Conservation (phyloP, 2,329 filamentous ascomycete genomes). For the Scleromitrula shiraiana region DNA sequence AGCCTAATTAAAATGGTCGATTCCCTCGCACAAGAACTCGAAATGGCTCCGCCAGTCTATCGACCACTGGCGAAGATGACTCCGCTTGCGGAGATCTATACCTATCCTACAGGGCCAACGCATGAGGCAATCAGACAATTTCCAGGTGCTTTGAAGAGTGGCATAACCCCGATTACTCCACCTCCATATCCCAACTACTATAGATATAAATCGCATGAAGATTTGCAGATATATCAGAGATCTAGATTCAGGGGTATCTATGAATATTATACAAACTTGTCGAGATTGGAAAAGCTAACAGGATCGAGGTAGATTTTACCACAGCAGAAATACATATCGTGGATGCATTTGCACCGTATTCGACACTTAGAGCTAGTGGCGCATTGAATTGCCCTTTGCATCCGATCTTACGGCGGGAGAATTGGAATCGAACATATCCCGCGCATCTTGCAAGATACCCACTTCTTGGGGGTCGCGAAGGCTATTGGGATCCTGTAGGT, state of each 20-base stretch:
- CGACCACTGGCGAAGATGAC: no score
- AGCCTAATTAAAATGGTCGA: no score
- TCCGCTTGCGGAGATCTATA: not conserved
- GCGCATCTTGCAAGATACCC: conserved; percentile 1
- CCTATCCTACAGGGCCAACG: not conserved
- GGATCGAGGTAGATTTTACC: not conserved
- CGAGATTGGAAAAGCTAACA: not conserved
- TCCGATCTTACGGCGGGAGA: conserved; percentile 1
- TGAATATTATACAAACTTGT: not conserved
- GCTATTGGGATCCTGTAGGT: conserved; percentile 7
- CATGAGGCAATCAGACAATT: not conserved
- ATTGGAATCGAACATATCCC: not conserved
- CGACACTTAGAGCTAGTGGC: not conserved
- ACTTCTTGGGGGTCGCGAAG: not conserved
- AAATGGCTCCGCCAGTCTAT: no score
- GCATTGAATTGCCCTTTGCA: not conserved
- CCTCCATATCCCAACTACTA: conserved; percentile 1
- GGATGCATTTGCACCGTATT: conserved; percentile 2
- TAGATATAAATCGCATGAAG: not conserved
- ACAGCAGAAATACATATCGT: not conserved
- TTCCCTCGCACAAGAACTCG: no score
- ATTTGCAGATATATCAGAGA: not conserved
- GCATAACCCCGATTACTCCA: conserved; percentile 1
- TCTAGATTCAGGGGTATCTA: not conserved
- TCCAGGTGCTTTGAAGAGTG: not conserved